These are phyloP conservation scores for Penicillium taxi DNA, from an alignment of 495 filamentous ascomycete species.

Conservation along the genomic window DNA sequence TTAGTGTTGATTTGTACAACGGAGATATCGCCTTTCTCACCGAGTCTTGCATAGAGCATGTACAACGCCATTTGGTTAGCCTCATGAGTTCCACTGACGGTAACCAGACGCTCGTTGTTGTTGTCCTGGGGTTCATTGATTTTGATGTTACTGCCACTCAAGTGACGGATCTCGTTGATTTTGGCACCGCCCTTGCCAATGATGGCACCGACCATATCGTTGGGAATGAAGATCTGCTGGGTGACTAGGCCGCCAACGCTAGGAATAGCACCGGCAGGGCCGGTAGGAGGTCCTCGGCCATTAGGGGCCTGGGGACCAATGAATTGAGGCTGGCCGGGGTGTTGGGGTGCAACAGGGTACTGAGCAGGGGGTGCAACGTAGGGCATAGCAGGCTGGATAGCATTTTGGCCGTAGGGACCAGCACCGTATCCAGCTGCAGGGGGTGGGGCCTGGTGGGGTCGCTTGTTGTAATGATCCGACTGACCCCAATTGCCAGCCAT, in stretches of 20 bases:
- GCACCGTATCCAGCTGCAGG: constrained; percentile 55
- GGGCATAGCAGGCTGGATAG: constrained; percentile 60
- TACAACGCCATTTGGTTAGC: constrained; percentile 99
- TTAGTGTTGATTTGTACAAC: background rate
- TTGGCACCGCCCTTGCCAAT: constrained; percentile 98
- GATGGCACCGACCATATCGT: constrained; percentile 99
- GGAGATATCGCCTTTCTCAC: constrained; percentile 65
- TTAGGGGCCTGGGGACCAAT: constrained; percentile 55
- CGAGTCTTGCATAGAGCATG: constrained; percentile 95
- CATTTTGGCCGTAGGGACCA: constrained; percentile 56
- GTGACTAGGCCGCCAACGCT: constrained; percentile 83
- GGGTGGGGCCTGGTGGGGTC: constrained; percentile 57
- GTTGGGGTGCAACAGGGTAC: constrained; percentile 61
- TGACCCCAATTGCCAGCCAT: constrained; percentile 86
- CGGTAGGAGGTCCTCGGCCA: constrained; percentile 36
- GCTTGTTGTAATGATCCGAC: constrained; percentile 77
- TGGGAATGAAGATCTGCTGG: constrained; percentile 97
- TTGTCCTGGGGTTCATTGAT: constrained; percentile 99
- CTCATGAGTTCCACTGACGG: constrained; percentile 93
- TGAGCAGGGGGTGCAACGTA: constrained; percentile 59
- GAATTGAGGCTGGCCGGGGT: constrained; percentile 56
- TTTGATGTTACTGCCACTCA: constrained; percentile 98
- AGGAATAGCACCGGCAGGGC: constrained; percentile 58
- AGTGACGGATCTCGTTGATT: constrained; percentile 97
- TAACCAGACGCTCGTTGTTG: constrained; percentile 95